Conservation (phyloP, 2,329 filamentous ascomycete genomes). For the Lasiodiplodia hormozganensis region DNA sequence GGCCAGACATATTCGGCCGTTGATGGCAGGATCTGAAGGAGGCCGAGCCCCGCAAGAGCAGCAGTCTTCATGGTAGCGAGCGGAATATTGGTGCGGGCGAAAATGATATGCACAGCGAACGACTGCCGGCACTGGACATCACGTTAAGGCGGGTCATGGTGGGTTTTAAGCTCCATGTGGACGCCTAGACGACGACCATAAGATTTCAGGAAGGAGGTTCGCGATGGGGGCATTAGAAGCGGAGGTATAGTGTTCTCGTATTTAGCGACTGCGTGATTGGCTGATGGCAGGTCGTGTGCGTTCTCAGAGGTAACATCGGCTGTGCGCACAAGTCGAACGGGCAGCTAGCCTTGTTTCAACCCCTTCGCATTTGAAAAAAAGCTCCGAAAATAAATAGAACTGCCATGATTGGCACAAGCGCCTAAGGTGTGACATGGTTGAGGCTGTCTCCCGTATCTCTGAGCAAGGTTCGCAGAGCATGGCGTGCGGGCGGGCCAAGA, state of each 20-base stretch:
- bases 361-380: background rate
- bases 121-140: background rate
- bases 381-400: background rate
- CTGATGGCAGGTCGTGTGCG: too few species aligned
- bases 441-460: background rate
- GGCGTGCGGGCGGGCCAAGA: background rate
- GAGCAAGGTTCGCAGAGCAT: background rate
- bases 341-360: background rate
- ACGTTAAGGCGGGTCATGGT: background rate
- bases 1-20: conserved; percentile 27
- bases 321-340: background rate
- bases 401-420: background rate
- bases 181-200: too few species aligned
- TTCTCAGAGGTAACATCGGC: background rate
- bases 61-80: conserved; percentile 22
- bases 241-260: conserved; percentile 9
- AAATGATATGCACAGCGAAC: background rate
- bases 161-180: background rate
- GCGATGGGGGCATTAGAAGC: background rate
- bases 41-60: background rate
- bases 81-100: background rate
- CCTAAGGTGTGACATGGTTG: background rate
- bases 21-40: conserved; percentile 1
- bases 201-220: conserved; percentile 17
- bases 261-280: conserved; percentile 2